Evolutionary conservation across 768 basidiomycete genomes (phyloP).

Genomic region (Filobasidium wieringae): DNA sequence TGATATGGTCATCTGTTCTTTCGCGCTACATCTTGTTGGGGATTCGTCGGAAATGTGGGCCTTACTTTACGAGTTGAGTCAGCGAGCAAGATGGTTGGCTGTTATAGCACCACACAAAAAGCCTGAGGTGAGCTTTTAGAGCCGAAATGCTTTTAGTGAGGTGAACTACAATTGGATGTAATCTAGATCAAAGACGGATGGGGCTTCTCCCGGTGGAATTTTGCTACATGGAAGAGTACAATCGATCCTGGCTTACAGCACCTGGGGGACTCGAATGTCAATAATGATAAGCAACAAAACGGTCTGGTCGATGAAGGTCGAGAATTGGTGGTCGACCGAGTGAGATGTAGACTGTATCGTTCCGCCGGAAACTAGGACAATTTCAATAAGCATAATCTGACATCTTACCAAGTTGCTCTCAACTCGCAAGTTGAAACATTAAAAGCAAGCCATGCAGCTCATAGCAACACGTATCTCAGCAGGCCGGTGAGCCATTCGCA

Average conservation of each 20-base stretch:
- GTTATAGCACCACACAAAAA: slow-evolving; percentile 65
- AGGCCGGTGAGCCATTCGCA: too few species aligned
- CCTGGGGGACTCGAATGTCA: too few species aligned
- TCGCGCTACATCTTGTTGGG: slow-evolving; percentile 59
- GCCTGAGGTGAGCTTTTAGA: slow-evolving; percentile 47
- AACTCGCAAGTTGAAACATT: too few species aligned
- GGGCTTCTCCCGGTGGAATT: slow-evolving; percentile 35
- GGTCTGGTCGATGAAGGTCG: slow-evolving; percentile 1
- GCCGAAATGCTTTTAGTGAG: too few species aligned
- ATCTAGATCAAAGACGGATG: slow-evolving; percentile 36
- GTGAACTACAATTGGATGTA: too few species aligned
- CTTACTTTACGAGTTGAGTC: slow-evolving; percentile 54
- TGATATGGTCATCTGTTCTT: slow-evolving; percentile 62
- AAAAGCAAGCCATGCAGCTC: too few species aligned
- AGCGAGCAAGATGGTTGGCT: slow-evolving; percentile 54
- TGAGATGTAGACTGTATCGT: slow-evolving; percentile 8
- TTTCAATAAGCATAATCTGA: too few species aligned
- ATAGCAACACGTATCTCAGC: too few species aligned
- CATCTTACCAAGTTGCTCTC: too few species aligned
- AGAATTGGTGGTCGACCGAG: slow-evolving; percentile 9
- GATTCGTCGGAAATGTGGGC: slow-evolving; percentile 53
- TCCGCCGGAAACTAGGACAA: too few species aligned
- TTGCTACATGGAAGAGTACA: slow-evolving; percentile 23
- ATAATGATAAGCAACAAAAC: not conserved
- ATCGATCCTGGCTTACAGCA: not conserved